Evolutionary conservation across 2,329 filamentous ascomycete species (phyloP).

Genomic region (Hypoxylon sp.): DNA sequence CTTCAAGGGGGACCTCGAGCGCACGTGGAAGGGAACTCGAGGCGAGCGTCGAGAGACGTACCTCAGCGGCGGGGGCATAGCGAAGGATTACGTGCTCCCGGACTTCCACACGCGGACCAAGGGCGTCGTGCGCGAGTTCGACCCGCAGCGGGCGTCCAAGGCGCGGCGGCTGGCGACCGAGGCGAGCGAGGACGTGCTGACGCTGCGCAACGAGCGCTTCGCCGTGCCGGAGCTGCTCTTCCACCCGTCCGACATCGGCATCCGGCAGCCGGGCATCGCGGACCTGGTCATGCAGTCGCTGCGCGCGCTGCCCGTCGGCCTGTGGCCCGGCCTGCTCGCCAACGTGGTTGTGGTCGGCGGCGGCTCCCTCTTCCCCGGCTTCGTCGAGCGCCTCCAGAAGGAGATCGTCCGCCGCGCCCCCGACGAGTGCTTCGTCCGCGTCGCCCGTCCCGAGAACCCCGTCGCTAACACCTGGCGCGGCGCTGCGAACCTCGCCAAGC

Average conservation of each 20-base stretch:
- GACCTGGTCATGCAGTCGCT: constrained; percentile 85
- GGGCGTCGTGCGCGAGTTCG: constrained; percentile 80
- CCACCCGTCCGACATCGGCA: constrained; percentile 82
- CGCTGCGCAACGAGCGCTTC: constrained; percentile 91
- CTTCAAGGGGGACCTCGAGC: constrained; percentile 80
- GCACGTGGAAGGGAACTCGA: constrained; percentile 80
- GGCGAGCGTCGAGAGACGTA: constrained; percentile 63
- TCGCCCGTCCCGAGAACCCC: constrained; percentile 74
- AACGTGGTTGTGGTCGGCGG: constrained; percentile 92
- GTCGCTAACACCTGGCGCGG: constrained; percentile 86
- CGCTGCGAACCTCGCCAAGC: constrained; percentile 77
- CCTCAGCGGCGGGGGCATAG: constrained; percentile 65
- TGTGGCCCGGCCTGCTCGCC: constrained; percentile 83
- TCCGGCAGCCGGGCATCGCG: constrained; percentile 82
- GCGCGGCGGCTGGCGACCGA: constrained; percentile 55
- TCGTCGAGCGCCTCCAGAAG: constrained; percentile 78
- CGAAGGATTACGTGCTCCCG: constrained; percentile 90
- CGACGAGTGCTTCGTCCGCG: constrained; percentile 79
- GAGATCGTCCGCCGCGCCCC: constrained; percentile 77
- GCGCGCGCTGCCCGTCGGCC: constrained; percentile 74
- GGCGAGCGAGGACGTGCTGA: constrained; percentile 78
- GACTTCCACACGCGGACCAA: constrained; percentile 70
- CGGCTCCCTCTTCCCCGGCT: constrained; percentile 80
- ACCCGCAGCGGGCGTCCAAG: constrained; percentile 68
- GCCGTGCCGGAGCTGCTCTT: constrained; percentile 90